phyloP scores from a whole-genome alignment of 176 grass and related monocot species.

The Musa troglodytarum region DNA sequence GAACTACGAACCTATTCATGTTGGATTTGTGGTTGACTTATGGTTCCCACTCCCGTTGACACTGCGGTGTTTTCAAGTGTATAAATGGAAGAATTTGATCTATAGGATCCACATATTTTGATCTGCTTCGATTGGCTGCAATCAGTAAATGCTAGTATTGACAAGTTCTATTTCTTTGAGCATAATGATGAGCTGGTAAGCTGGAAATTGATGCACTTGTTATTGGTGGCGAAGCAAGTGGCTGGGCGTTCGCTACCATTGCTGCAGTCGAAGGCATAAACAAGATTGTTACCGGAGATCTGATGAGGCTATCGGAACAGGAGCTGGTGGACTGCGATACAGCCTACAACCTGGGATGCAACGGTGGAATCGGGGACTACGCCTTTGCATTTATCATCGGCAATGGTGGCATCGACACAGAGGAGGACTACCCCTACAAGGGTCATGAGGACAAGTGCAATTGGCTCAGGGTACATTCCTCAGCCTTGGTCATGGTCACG shows the following conservation, averaged over 20 bases:
- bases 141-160: too few species aligned
- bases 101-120: too few species aligned
- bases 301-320: conserved; percentile 65
- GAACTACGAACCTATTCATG: neutral
- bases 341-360: conserved; percentile 61
- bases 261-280: conserved; percentile 78
- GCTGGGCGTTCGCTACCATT: conserved; percentile 93
- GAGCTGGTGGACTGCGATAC: conserved; percentile 75
- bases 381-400: conserved; percentile 73
- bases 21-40: neutral
- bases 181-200: neutral
- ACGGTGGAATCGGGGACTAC: conserved; percentile 72
- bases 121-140: too few species aligned
- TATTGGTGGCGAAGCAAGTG: conserved; percentile 51
- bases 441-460: conserved; percentile 56
- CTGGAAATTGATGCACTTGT: neutral
- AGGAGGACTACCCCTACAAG: conserved; percentile 79
- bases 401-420: conserved; percentile 83
- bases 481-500: neutral
- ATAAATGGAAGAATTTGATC: too few species aligned
- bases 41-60: neutral
- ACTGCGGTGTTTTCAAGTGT: too few species aligned
- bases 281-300: conserved; percentile 72
- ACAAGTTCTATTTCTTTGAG: neutral
- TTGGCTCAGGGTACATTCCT: conserved; percentile 37